Conservation (phyloP, 176 grass and related monocot species). For the Pontederia paniculata region DNA sequence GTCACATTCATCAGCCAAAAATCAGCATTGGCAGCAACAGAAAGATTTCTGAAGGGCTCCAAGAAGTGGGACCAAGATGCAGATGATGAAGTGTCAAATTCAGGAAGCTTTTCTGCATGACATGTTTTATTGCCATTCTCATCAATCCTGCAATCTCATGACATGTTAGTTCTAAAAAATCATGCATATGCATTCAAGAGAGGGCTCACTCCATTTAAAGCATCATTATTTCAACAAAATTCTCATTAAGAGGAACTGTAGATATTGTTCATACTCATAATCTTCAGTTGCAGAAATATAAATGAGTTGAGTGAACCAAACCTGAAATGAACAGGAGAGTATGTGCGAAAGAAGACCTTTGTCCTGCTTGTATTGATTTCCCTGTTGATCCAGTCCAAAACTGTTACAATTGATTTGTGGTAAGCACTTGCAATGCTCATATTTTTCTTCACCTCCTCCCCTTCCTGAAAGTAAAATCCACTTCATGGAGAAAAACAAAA, state of each 20-base stretch:
- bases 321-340: slow-evolving; percentile 9
- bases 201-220: too few species aligned
- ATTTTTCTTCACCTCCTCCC: background rate
- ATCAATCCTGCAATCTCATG: background rate
- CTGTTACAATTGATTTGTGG: background rate
- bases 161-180: background rate
- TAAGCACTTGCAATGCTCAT: slow-evolving; percentile 10
- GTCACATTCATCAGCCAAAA: slow-evolving; percentile 41
- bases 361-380: slow-evolving; percentile 8
- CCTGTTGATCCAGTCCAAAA: background rate
- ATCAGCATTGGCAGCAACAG: background rate
- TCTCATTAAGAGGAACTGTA: background rate
- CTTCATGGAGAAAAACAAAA: background rate
- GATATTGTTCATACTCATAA: too few species aligned
- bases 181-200: background rate
- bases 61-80: background rate
- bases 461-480: slow-evolving; percentile 10
- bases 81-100: background rate
- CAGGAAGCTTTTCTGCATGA: background rate
- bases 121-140: background rate
- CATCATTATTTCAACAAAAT: too few species aligned
- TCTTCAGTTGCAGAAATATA: too few species aligned
- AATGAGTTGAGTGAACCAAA: background rate
- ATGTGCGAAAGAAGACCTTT: slow-evolving; percentile 7
- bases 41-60: background rate